Conservation (phyloP, 2,329 filamentous ascomycete species). For the Pseudocercospora cruenta region DNA sequence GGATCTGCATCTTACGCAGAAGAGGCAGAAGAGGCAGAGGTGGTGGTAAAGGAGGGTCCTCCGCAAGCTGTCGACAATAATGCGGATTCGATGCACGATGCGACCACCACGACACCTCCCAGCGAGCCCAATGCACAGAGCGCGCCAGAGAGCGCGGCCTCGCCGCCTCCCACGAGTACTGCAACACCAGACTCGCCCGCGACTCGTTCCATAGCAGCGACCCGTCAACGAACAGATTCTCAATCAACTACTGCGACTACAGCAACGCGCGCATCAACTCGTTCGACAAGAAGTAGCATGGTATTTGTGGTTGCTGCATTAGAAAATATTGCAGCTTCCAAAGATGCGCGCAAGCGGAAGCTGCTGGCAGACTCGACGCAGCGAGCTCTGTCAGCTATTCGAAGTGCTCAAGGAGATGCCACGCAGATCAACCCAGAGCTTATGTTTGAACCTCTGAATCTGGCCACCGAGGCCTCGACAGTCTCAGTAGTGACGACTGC, state of each 20-base stretch:
- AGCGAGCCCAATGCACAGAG: conserved; percentile 8
- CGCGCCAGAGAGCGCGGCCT: conserved; percentile 20
- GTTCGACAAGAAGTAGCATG: conserved; percentile 80
- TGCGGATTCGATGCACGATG: background rate
- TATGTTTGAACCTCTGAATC: conserved; percentile 85
- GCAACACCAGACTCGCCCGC: conserved; percentile 28
- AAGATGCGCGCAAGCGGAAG: conserved; percentile 86
- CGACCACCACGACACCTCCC: conserved; percentile 7
- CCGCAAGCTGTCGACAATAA: conserved; percentile 21
- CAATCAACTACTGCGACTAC: conserved; percentile 55
- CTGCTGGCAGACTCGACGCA: conserved; percentile 80
- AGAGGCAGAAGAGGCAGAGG: conserved; percentile 12
- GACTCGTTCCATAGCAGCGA: conserved; percentile 14
- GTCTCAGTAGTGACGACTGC: conserved; percentile 85
- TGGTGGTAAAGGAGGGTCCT: conserved; percentile 9
- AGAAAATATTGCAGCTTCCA: conserved; percentile 87
- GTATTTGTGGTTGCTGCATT: conserved; percentile 94
- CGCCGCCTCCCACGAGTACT: conserved; percentile 23
- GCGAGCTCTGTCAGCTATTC: conserved; percentile 81
- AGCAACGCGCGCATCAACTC: conserved; percentile 50
- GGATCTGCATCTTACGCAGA: conserved; percentile 15
- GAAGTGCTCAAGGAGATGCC: conserved; percentile 70
- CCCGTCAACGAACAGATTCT: conserved; percentile 61
- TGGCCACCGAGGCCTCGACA: conserved; percentile 85
- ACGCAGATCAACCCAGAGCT: conserved; percentile 86